Base-by-base conservation (phyloP, 1,284 basidiomycete genomes). In the Neolentinus lepideus region DNA sequence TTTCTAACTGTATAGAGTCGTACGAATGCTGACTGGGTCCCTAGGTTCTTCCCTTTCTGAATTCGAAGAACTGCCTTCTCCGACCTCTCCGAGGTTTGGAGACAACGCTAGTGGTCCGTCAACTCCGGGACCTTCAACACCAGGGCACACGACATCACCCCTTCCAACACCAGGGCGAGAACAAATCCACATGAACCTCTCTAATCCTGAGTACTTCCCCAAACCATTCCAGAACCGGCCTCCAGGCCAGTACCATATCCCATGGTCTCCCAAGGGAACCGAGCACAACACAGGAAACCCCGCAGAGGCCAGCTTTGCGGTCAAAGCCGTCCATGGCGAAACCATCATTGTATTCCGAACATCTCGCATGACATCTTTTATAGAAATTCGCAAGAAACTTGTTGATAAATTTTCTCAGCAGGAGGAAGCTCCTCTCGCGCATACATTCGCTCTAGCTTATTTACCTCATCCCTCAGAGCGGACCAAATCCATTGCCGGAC, bases 321-420 rank as follows among this genome's bases (percentile, higher is more conserved):
- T 90, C 70, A 90, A 90, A 69, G 86, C 80, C 11, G 76, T 78
- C 46, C 77, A 79, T 57, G 78, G 81, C 62, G 75, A 81, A 60
- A 72, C 75, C 29, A 83, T 85, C 59, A 74, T 90, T 60, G 70
- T 85, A 57, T 74, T 90, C 54, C 83, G 84, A 54, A 69, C 77
- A 14, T 66, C 77, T 8, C 72, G 73, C 56, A 66, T 71, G 27
- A 71, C 73, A 52, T 53, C 75, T 2, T 75, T 84, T 56, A 61
- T 63, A 11, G 80, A 82, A 45, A 59, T 88, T 14, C 81, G 83
- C 53, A 67, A 69, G 46, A 77, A 76, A 53, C 68, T 90, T 24
- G 75, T 78, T 59, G 79, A 83, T 54, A 88, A 87, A 64, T 83
- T 90, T 62, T 72, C 76, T 19, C 71, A 73, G 16, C 78, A 83